These are phyloP conservation scores for Acer negundo DNA, from an alignment of 345 rosid genomes.

Conservation along the genomic window DNA sequence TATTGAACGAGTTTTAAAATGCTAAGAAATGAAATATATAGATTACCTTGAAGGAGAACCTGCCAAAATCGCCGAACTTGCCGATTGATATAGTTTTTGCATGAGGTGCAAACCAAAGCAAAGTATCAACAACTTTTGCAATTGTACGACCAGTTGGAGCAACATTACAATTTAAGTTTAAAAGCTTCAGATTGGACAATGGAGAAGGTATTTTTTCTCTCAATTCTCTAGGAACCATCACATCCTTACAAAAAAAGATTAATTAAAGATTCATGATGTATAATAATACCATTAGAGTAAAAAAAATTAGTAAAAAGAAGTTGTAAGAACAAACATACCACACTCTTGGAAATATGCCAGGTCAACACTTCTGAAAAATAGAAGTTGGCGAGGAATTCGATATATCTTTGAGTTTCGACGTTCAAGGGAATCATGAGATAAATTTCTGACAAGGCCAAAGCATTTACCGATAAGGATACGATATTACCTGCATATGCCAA, in stretches of 20 bases:
- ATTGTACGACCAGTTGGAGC: background rate
- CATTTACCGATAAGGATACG: background rate
- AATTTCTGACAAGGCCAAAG: background rate
- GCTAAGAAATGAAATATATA: background rate
- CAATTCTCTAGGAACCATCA: background rate
- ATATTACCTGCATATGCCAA: background rate
- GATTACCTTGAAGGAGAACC: background rate
- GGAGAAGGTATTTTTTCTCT: background rate
- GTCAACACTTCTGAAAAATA: background rate
- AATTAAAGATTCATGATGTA: background rate
- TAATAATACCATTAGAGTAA: background rate
- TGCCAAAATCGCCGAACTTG: too few species aligned
- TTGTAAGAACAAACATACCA: background rate
- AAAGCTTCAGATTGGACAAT: background rate
- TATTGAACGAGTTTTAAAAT: too few species aligned
- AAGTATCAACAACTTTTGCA: background rate
- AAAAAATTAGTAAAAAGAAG: too few species aligned
- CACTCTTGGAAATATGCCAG: background rate
- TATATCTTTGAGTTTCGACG: background rate
- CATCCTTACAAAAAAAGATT: background rate
- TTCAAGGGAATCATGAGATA: background rate
- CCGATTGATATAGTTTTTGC: background rate
- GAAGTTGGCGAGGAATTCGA: background rate
- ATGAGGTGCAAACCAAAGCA: slow-evolving; percentile 9
- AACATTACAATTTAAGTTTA: background rate